Percentiles rank a stretch among this genome's conserved stretches.
These are phyloP conservation scores for Solanum pinnatisectum DNA, from an alignment of 257 asterid genomes.

Conservation along the genomic window DNA sequence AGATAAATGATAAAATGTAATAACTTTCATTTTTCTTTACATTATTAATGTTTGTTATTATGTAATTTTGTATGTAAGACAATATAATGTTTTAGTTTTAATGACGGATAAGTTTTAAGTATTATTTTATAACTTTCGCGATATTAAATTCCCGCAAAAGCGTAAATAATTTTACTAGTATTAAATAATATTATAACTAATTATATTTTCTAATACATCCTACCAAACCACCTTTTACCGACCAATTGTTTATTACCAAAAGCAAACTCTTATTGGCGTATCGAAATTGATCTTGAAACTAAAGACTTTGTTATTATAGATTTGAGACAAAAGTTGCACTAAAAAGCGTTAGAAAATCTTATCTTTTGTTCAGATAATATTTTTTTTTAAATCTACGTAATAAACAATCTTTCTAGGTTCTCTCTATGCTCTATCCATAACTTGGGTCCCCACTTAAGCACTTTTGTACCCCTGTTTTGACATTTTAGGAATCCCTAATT, in stretches of 20 bases:
- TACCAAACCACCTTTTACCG: not conserved
- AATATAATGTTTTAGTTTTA: too few relatives aligned
- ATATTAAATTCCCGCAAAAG: too few relatives aligned
- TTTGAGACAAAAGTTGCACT: not conserved
- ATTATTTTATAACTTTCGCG: too few relatives aligned
- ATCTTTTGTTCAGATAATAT: constrained; percentile 3
- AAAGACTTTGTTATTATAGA: not conserved
- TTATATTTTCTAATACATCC: too few relatives aligned
- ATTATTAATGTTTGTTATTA: too few relatives aligned
- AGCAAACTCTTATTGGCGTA: constrained; percentile 5
- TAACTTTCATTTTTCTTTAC: too few relatives aligned
- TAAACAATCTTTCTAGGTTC: not conserved
- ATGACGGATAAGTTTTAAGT: too few relatives aligned
- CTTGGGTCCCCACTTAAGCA: not conserved
- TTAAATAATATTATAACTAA: not conserved
- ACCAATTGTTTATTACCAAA: not conserved
- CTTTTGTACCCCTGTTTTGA: not conserved
- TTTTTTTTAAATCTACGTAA: not conserved
- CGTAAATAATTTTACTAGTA: too few relatives aligned
- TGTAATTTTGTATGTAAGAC: too few relatives aligned
- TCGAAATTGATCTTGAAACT: not conserved
- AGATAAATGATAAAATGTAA: too few relatives aligned
- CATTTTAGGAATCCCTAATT: constrained; percentile 2
- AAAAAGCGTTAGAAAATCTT: not conserved
- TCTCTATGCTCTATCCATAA: not conserved